A percentile compares a stretch with the other conserved stretches of the same genome.
phyloP scores from a whole-genome alignment of 2,329 filamentous ascomycete species.

The Microsporum canis region DNA sequence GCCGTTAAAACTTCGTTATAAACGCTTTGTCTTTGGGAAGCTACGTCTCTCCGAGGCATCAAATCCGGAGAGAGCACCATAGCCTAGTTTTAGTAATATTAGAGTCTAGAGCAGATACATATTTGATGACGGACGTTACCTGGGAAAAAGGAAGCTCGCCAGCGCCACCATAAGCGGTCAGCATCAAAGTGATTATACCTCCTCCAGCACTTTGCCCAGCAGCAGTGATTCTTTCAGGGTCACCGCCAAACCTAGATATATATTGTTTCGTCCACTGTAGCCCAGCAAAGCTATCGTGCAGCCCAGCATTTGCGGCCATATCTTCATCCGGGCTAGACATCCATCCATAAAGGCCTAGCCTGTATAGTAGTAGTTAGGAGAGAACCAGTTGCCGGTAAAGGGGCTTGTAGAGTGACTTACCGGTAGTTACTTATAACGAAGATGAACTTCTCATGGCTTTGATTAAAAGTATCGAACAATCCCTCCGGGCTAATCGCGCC shows the following conservation, averaged over 20 bases:
- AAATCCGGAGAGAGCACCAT: not conserved
- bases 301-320: conserved; percentile 9
- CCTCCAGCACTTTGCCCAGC: conserved; percentile 8
- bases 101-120: not conserved
- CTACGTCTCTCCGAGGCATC: not conserved
- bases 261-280: conserved; percentile 9
- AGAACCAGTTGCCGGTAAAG: not conserved
- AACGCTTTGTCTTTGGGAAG: not conserved
- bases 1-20: not conserved
- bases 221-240: conserved; percentile 8
- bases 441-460: conserved; percentile 8
- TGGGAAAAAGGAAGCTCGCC: conserved; percentile 1
- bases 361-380: not conserved
- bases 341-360: conserved; percentile 10
- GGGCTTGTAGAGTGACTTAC: not conserved
- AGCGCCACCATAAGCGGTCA: not conserved
- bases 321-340: conserved; percentile 3
- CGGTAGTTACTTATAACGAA: conserved; percentile 11
- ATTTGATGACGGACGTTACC: not conserved
- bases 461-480: conserved; percentile 3
- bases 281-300: conserved; percentile 7
- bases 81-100: not conserved
- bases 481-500: not conserved
- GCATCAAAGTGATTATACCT: conserved; percentile 6
- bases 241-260: conserved; percentile 11